These are phyloP conservation scores for Westerdykella ornata DNA, from an alignment of 2,329 filamentous ascomycete genomes.

Conservation along the genomic window DNA sequence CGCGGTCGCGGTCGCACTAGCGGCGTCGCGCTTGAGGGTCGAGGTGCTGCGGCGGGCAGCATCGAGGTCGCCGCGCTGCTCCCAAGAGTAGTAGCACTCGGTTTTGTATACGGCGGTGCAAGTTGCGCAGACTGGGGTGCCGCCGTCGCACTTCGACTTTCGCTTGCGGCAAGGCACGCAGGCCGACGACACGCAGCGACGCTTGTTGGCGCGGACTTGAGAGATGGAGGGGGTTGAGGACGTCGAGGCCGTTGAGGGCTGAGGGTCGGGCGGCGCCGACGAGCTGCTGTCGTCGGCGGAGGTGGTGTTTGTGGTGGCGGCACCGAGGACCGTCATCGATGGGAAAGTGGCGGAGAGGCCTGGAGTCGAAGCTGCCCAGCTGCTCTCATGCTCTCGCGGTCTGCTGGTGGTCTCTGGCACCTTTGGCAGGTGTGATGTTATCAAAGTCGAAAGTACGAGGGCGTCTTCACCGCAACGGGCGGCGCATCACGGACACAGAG, in stretches of 20 bases:
- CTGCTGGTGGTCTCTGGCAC: neutral
- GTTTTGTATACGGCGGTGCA: slow-evolving; percentile 48
- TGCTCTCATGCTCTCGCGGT: neutral
- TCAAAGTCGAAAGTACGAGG: no score
- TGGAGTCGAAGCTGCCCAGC: neutral
- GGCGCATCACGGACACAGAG: no score
- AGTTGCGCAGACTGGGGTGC: slow-evolving; percentile 45
- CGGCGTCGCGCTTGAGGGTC: slow-evolving; percentile 26
- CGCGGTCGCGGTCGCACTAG: slow-evolving; percentile 13
- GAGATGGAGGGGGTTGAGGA: no score
- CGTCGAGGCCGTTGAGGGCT: no score
- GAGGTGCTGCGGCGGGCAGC: slow-evolving; percentile 2
- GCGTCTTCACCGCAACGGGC: no score
- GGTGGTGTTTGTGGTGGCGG: slow-evolving; percentile 15
- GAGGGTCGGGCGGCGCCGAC: slow-evolving; percentile 2
- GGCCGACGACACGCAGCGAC: slow-evolving; percentile 36
- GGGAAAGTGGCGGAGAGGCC: no score
- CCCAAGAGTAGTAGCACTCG: slow-evolving; percentile 41
- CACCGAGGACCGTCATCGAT: slow-evolving; percentile 23
- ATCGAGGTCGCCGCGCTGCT: slow-evolving; percentile 40
- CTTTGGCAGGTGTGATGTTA: no score
- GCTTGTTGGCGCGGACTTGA: slow-evolving; percentile 28
- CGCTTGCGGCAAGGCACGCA: slow-evolving; percentile 48
- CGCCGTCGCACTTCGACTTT: slow-evolving; percentile 50
- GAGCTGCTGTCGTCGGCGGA: slow-evolving; percentile 15